These are phyloP conservation scores for Pestalotiopsis sp. DNA, from an alignment of 2,329 filamentous ascomycete species.

Conservation along the genomic window DNA sequence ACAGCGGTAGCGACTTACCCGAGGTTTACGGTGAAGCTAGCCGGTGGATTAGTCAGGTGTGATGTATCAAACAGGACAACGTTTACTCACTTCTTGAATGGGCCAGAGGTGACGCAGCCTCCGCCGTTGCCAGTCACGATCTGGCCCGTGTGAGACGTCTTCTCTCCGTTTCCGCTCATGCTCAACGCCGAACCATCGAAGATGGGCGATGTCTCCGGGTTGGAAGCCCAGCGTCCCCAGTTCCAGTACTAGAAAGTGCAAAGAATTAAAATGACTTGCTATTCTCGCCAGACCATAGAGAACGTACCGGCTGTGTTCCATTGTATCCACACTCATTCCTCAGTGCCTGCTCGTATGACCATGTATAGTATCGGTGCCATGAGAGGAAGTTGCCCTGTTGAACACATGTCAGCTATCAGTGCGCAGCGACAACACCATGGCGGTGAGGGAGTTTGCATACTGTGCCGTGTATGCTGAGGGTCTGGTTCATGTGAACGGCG, in stretches of 20 bases:
- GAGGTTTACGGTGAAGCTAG: conserved; percentile 29
- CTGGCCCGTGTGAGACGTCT: conserved; percentile 15
- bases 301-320: conserved; percentile 21
- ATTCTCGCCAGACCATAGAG: neutral
- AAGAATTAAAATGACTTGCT: neutral
- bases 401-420: neutral
- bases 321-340: conserved; percentile 25
- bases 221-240: conserved; percentile 42
- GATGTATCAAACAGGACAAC: neutral
- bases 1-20: conserved; percentile 17
- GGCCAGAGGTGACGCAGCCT: conserved; percentile 48
- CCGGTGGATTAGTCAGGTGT: neutral
- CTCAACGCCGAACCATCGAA: conserved; percentile 49
- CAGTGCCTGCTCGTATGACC: conserved; percentile 23
- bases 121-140: conserved; percentile 44
- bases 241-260: conserved; percentile 38
- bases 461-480: conserved; percentile 22
- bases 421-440: neutral
- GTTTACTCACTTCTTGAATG: conserved; percentile 32
- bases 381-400: conserved; percentile 22
- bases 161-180: conserved; percentile 41
- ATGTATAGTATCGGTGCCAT: conserved; percentile 24
- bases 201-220: conserved; percentile 42
- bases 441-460: conserved; percentile 11
- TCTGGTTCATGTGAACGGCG: conserved; percentile 24